These are phyloP conservation scores for Coelastrella sp. DNA, from an alignment of 139 green algal genomes.

Conservation along the genomic window DNA sequence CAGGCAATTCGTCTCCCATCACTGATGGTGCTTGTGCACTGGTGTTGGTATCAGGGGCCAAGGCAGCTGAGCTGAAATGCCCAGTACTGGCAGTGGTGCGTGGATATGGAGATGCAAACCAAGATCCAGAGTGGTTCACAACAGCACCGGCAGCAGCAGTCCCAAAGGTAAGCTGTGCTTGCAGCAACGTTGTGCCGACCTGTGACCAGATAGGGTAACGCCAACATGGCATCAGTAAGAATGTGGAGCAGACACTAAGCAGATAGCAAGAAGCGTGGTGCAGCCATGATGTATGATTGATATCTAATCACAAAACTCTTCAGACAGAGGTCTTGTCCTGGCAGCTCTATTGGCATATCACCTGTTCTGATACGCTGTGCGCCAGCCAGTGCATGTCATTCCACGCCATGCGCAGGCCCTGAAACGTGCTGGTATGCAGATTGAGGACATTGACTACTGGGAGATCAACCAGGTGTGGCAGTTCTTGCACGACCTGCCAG, in stretches of 20 bases:
- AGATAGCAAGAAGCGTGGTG: no score
- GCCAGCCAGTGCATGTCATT: no score
- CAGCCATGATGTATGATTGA: no score
- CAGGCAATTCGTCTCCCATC: constrained; percentile 90
- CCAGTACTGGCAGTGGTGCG: constrained; percentile 74
- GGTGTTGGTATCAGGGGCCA: constrained; percentile 73
- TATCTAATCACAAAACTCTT: no score
- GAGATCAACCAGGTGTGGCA: constrained; percentile 83
- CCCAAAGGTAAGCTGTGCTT: constrained; percentile 50
- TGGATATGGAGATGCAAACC: constrained; percentile 78
- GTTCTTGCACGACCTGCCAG: not conserved
- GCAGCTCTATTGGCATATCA: no score
- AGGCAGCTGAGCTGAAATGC: constrained; percentile 57
- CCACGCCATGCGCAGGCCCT: constrained; percentile 59
- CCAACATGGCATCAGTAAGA: not conserved
- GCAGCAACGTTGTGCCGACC: not conserved
- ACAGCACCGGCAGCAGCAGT: constrained; percentile 83
- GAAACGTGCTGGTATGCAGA: constrained; percentile 51
- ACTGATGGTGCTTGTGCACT: constrained; percentile 91
- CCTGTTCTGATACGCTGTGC: no score
- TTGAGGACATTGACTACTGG: constrained; percentile 77
- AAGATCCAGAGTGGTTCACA: constrained; percentile 83
- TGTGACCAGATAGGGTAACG: not conserved
- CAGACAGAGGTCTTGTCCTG: no score
- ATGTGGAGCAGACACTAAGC: no score